phyloP scores from a whole-genome alignment of 2,329 filamentous ascomycete species.

The Cercospora zeina region DNA sequence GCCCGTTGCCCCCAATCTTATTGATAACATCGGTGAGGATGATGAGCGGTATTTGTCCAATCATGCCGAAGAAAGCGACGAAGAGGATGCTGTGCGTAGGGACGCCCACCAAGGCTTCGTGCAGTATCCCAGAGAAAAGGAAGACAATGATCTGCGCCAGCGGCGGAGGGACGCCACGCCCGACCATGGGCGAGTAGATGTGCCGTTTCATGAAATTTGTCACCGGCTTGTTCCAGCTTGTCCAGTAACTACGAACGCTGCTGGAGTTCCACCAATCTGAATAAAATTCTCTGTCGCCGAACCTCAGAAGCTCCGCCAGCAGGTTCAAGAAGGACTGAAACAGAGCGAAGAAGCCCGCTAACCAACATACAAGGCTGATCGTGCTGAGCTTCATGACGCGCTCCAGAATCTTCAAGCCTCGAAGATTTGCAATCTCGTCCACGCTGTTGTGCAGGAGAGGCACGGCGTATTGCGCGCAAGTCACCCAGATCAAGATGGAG shows the following conservation, averaged over 20 bases:
- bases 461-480: slow-evolving; percentile 89
- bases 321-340: slow-evolving; percentile 94
- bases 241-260: slow-evolving; percentile 85
- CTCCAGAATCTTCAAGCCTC: slow-evolving; percentile 80
- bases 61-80: slow-evolving; percentile 91
- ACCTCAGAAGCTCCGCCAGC: slow-evolving; percentile 82
- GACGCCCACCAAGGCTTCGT: slow-evolving; percentile 89
- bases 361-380: slow-evolving; percentile 93
- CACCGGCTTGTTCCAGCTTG: slow-evolving; percentile 96
- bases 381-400: slow-evolving; percentile 92
- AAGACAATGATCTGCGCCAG: slow-evolving; percentile 81
- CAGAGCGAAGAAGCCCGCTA: slow-evolving; percentile 93
- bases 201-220: slow-evolving; percentile 96
- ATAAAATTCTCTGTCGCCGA: slow-evolving; percentile 93
- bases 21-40: slow-evolving; percentile 75
- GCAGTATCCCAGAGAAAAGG: slow-evolving; percentile 80
- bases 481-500: slow-evolving; percentile 82
- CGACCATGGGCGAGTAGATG: slow-evolving; percentile 83
- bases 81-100: slow-evolving; percentile 75
- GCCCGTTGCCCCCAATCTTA: slow-evolving; percentile 64
- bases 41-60: slow-evolving; percentile 88
- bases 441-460: slow-evolving; percentile 88
- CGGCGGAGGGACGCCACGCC: slow-evolving; percentile 72
- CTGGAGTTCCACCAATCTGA: slow-evolving; percentile 97
- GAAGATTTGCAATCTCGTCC: slow-evolving; percentile 77